These are phyloP conservation scores for Colletotrichum chlorophyti DNA, from an alignment of 2,329 filamentous ascomycete genomes.

Conservation along the genomic window DNA sequence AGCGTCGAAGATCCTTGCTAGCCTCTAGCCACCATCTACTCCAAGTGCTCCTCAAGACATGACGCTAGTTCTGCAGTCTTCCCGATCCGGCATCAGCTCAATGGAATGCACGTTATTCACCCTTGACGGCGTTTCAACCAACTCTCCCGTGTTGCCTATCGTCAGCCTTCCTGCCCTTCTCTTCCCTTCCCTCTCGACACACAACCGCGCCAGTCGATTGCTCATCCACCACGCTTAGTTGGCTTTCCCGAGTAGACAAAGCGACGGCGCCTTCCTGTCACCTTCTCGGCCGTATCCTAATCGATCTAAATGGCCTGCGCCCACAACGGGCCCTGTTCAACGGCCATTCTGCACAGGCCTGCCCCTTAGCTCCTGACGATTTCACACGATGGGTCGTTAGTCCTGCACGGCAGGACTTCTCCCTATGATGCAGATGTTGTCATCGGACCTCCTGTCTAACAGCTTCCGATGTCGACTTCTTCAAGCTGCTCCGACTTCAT, in stretches of 20 bases:
- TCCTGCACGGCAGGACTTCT: slow-evolving; percentile 5
- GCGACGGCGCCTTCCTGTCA: slow-evolving; percentile 26
- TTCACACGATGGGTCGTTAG: background rate
- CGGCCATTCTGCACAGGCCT: slow-evolving; percentile 15
- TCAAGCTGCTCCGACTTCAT: background rate
- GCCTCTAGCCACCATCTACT: slow-evolving; percentile 2
- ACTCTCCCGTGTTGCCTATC: slow-evolving; percentile 9
- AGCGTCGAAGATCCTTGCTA: slow-evolving; percentile 17
- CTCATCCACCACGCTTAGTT: slow-evolving; percentile 16
- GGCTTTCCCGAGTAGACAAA: slow-evolving; percentile 25
- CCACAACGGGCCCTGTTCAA: slow-evolving; percentile 24
- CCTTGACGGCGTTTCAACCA: slow-evolving; percentile 14
- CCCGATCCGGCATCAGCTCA: slow-evolving; percentile 23
- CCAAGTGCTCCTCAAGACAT: slow-evolving; percentile 1
- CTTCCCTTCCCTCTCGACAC: slow-evolving; percentile 5
- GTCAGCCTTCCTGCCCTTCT: too few species aligned
- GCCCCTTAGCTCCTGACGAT: slow-evolving; percentile 2
- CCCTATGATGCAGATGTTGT: slow-evolving; percentile 13
- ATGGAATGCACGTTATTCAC: slow-evolving; percentile 21
- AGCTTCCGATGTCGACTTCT: background rate
- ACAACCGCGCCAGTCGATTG: slow-evolving; percentile 5
- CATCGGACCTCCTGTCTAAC: background rate
- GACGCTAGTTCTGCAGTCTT: slow-evolving; percentile 17
- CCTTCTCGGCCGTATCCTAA: slow-evolving; percentile 26
- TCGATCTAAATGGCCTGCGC: slow-evolving; percentile 3